These are phyloP conservation scores for Exutisphaerella laricina DNA, from an alignment of 2,329 filamentous ascomycete species.

Conservation along the genomic window DNA sequence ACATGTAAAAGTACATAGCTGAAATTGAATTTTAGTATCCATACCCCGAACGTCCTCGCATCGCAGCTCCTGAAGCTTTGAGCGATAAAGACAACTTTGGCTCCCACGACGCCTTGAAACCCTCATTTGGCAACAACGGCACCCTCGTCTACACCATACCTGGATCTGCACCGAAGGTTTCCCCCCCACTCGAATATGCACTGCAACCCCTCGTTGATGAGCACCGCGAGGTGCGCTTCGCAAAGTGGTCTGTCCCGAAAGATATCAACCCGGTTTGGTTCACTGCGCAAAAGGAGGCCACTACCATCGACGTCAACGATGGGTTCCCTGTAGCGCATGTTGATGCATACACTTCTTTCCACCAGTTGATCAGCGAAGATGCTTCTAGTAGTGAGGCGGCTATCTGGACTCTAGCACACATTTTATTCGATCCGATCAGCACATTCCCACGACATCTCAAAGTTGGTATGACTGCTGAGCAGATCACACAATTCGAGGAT, in stretches of 20 bases:
- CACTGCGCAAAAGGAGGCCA: constrained; percentile 34
- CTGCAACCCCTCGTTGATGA: constrained; percentile 58
- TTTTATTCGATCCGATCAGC: constrained; percentile 71
- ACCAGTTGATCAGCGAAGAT: constrained; percentile 36
- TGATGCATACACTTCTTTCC: constrained; percentile 44
- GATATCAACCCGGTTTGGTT: constrained; percentile 34
- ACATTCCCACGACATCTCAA: constrained; percentile 24
- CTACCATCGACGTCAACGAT: constrained; percentile 34
- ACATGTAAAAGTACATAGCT: constrained; percentile 31
- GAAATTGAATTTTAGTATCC: constrained; percentile 30
- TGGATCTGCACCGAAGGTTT: constrained; percentile 36
- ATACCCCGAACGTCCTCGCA: constrained; percentile 28
- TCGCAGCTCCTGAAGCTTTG: constrained; percentile 55
- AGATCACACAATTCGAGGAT: constrained; percentile 37
- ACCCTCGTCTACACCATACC: constrained; percentile 61
- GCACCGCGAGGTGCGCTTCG: constrained; percentile 59
- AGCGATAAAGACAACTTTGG: constrained; percentile 54
- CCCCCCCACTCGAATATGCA: constrained; percentile 50
- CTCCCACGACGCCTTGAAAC: constrained; percentile 70
- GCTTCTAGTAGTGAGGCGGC: constrained; percentile 57
- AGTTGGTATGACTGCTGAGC: constrained; percentile 39
- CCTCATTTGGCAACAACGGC: constrained; percentile 71
- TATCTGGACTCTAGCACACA: constrained; percentile 79
- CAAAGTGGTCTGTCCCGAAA: constrained; percentile 51
- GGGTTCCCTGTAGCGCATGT: constrained; percentile 55